phyloP scores from a whole-genome alignment of 2,329 filamentous ascomycete genomes.

The Ophiocordyceps camponoti-floridani region DNA sequence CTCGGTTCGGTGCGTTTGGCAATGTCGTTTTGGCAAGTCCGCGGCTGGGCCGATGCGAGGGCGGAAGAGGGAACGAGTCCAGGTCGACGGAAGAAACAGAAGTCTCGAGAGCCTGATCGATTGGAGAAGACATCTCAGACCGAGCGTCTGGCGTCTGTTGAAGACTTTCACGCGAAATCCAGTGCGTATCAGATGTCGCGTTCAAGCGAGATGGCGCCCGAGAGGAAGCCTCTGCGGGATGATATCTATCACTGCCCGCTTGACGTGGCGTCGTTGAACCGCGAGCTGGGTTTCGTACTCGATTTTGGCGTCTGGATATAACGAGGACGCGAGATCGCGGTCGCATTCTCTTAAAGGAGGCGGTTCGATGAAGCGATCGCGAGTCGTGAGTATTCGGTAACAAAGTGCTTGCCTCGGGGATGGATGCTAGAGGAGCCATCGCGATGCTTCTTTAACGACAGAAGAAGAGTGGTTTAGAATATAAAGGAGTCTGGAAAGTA shows the following conservation, averaged over 20 bases:
- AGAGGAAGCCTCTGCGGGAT: neutral
- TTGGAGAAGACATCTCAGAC: neutral
- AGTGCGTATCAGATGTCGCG: neutral
- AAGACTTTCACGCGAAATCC: neutral
- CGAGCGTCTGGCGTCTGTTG: neutral
- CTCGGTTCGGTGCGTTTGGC: neutral
- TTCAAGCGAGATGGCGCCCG: neutral
- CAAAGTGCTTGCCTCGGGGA: slow-evolving; percentile 7
- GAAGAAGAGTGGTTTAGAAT: slow-evolving; percentile 5
- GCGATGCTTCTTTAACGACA: neutral
- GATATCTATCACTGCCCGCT: neutral
- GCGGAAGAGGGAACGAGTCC: slow-evolving; percentile 8
- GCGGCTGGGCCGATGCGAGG: slow-evolving; percentile 1
- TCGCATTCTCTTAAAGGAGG: slow-evolving; percentile 6
- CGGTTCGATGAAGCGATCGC: slow-evolving; percentile 2
- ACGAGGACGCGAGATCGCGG: slow-evolving; percentile 11
- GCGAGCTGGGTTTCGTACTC: slow-evolving; percentile 5
- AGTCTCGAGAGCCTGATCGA: slow-evolving; percentile 3
- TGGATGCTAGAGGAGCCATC: slow-evolving; percentile 14
- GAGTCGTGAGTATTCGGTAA: slow-evolving; percentile 5
- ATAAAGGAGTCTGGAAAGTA: slow-evolving; percentile 3
- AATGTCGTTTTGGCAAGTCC: neutral
- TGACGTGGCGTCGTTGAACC: slow-evolving; percentile 1
- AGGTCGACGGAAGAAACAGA: slow-evolving; percentile 6
- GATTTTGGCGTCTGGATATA: slow-evolving; percentile 9